phyloP scores from a whole-genome alignment of 768 basidiomycete species.

The Hemileccinum impolitum region DNA sequence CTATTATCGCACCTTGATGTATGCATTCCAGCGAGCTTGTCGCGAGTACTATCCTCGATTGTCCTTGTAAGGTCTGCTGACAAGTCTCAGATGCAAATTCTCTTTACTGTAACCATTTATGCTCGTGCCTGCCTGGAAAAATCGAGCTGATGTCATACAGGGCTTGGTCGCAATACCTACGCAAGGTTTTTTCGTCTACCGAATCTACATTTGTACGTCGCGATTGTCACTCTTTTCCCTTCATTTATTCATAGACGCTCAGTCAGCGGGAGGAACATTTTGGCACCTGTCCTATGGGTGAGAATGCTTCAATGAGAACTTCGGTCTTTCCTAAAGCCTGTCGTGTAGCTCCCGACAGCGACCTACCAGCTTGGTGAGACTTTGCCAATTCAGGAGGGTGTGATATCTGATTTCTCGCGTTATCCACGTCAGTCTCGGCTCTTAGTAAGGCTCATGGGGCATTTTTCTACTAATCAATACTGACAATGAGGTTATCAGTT shows the following conservation, averaged over 20 bases:
- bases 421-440: neutral
- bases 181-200: neutral
- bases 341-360: constrained; percentile 1
- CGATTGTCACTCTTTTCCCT: neutral
- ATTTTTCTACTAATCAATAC: neutral
- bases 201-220: constrained; percentile 3
- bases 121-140: no score
- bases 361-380: constrained; percentile 10
- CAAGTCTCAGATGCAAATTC: neutral
- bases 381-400: no score
- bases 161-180: neutral
- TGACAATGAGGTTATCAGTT: constrained; percentile 6
- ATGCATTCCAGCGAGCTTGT: neutral
- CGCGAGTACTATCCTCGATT: neutral
- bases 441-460: neutral
- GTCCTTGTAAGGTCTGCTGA: neutral
- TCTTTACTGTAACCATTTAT: neutral
- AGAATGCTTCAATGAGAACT: neutral
- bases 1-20: neutral
- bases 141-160: neutral
- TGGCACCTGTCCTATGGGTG: constrained; percentile 11
- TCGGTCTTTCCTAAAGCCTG: neutral
- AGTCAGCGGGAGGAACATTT: constrained; percentile 7
- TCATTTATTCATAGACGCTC: neutral
- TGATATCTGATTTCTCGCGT: neutral